Evolutionary conservation across 2,329 filamentous ascomycete genomes (phyloP), one percentile per base, ranked within the genome.

Genomic region (Aspergillus calidoustus): DNA sequence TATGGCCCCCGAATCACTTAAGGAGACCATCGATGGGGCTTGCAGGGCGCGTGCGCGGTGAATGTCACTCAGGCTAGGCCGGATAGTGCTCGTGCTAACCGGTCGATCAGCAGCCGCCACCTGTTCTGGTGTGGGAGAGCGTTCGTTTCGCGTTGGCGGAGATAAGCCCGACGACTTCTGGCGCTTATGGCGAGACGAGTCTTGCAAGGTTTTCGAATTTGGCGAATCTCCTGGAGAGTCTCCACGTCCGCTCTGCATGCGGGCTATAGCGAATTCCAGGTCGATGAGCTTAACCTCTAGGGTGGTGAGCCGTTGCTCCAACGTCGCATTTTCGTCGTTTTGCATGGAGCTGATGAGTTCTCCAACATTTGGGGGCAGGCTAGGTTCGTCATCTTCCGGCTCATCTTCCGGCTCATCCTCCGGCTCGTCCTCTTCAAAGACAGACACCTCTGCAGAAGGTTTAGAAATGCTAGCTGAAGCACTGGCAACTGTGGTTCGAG

Each of bases 271-370:
- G 59, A 81, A 81, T 64, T 83, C 81, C 4, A 83, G 72, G 52
- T 83, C 81, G 64, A 82, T 81, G 54, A 83, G 68, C 62, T 83
- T 83, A 23, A 83, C 81, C 62, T 83, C 81, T 7, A 83, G 69
- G 0, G 81, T 83, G 38, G 79, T 79, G n/a, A 83, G 64, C 51
- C 81, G 75, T 58, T 83, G 79, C 59, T 81, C 80, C 1, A 83
- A 67, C 3, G 73, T 78, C 19, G 75, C 68, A 22, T 73, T 74
- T 25, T 77, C 76, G 57, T 79, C 74, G 43, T 75, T 72, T 49
- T 79, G 77, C 70, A 81, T 77, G 13, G 72, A 69, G 47, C 71
- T 74, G 43, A 79, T 71, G 13, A 80, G 68, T 41, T 72, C 73
- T n/a, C 74, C 74, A 43, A 80, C 72, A 59, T 77, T 73, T 1